Evolutionary conservation across 2,329 filamentous ascomycete species (phyloP).

Genomic region (Clarireedia paspali): DNA sequence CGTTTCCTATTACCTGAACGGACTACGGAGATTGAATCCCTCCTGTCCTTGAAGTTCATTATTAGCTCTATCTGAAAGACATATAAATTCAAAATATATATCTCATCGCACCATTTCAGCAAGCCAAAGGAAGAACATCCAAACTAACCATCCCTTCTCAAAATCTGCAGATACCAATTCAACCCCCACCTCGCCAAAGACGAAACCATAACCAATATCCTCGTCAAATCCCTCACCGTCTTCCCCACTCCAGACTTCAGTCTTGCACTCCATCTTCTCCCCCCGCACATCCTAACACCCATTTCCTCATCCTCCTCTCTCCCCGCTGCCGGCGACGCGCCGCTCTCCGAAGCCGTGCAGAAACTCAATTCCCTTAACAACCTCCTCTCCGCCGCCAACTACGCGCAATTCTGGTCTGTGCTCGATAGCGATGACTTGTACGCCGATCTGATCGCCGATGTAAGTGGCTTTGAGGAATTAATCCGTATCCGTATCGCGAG

Average conservation of each 20-base stretch:
- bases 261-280: slow-evolving; percentile 88
- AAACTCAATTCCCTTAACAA: slow-evolving; percentile 62
- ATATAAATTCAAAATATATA: background rate
- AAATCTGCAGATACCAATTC: slow-evolving; percentile 78
- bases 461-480: slow-evolving; percentile 88
- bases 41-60: slow-evolving; percentile 59
- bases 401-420: slow-evolving; percentile 86
- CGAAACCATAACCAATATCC: slow-evolving; percentile 96
- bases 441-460: slow-evolving; percentile 90
- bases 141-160: slow-evolving; percentile 1
- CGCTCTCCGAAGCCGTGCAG: slow-evolving; percentile 74
- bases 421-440: slow-evolving; percentile 92
- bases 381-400: slow-evolving; percentile 84
- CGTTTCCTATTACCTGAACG: slow-evolving; percentile 98
- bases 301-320: slow-evolving; percentile 40
- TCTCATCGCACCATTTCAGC: slow-evolving; percentile 8
- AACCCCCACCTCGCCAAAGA: slow-evolving; percentile 97
- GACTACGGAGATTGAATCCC: slow-evolving; percentile 48
- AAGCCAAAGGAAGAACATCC: background rate
- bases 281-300: slow-evolving; percentile 67
- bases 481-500: slow-evolving; percentile 85
- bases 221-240: slow-evolving; percentile 94
- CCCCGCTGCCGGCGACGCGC: slow-evolving; percentile 51
- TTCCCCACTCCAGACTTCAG: slow-evolving; percentile 96
- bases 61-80: slow-evolving; percentile 69